A percentile compares a stretch with the other conserved stretches of the same genome.
These are phyloP conservation scores for Candida incommunis DNA, from an alignment of 805 yeast genomes.

Conservation along the genomic window DNA sequence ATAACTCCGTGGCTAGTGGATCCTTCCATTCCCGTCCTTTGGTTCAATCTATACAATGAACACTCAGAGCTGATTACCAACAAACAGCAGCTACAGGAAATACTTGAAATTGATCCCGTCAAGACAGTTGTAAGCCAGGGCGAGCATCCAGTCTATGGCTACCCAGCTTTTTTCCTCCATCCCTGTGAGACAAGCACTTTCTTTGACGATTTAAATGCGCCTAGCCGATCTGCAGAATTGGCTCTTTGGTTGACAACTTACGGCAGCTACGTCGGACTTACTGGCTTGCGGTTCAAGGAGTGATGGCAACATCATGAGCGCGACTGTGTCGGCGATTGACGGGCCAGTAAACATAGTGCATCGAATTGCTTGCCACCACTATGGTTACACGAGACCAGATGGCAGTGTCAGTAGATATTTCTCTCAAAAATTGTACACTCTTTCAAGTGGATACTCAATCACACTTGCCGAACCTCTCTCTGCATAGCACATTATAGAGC, in stretches of 20 bases:
- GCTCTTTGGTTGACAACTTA: background rate
- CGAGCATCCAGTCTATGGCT: background rate
- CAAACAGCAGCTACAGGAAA: background rate
- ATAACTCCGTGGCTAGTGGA: background rate
- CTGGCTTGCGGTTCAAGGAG: too few species aligned
- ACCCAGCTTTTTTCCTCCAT: background rate
- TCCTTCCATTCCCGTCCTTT: background rate
- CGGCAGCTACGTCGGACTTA: background rate
- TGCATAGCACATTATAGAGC: too few species aligned
- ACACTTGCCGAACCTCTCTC: too few species aligned
- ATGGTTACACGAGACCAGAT: too few species aligned
- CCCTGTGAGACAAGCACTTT: background rate
- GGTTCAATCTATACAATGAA: background rate
- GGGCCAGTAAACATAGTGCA: too few species aligned
- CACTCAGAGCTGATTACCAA: background rate
- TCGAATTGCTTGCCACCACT: too few species aligned
- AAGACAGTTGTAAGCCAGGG: background rate
- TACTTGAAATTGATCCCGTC: background rate
- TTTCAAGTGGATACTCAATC: too few species aligned
- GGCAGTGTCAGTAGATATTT: too few species aligned
- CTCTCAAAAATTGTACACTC: too few species aligned
- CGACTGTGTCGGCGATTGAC: too few species aligned
- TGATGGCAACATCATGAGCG: too few species aligned
- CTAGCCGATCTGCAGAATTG: background rate
- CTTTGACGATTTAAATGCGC: background rate